Percentiles rank a stretch among this genome's conserved stretches.
These are phyloP conservation scores for Cylindrotheca fusiformis DNA, from an alignment of 108 stramenopile genomes.

Conservation along the genomic window DNA sequence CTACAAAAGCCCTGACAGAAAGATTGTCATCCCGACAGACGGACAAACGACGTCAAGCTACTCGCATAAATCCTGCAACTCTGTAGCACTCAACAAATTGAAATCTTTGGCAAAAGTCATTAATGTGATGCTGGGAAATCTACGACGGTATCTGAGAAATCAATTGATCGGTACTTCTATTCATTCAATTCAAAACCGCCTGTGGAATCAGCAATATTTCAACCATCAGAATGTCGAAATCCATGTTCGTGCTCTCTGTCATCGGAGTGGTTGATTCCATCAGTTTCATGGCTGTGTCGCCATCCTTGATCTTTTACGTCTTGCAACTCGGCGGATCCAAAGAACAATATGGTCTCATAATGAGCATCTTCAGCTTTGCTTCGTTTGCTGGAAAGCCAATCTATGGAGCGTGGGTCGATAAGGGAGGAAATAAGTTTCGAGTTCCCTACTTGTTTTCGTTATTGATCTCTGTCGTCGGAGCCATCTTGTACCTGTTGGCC, in stretches of 20 bases:
- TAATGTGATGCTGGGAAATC: too few relatives aligned
- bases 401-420: slow-evolving; percentile 57
- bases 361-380: slow-evolving; percentile 57
- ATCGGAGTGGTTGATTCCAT: slow-evolving; percentile 60
- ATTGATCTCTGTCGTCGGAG: slow-evolving; percentile 44
- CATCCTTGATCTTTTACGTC: slow-evolving; percentile 78
- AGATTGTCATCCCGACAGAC: too few relatives aligned
- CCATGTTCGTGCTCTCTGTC: slow-evolving; percentile 38
- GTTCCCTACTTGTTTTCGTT: slow-evolving; percentile 51
- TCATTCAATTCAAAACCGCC: not conserved
- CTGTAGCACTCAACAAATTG: too few relatives aligned
- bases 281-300: slow-evolving; percentile 74
- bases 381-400: slow-evolving; percentile 71
- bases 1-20: too few relatives aligned
- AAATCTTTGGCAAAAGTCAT: too few relatives aligned
- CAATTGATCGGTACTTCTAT: too few relatives aligned
- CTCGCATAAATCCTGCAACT: too few relatives aligned
- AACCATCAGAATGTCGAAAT: slow-evolving; percentile 8
- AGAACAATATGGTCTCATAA: slow-evolving; percentile 62
- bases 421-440: slow-evolving; percentile 44
- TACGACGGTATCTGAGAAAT: too few relatives aligned
- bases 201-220: not conserved
- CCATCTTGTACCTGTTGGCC: slow-evolving; percentile 56
- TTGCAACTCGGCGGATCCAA: slow-evolving; percentile 53
- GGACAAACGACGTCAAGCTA: too few relatives aligned